These are phyloP conservation scores for Syzygium aqueum DNA, from an alignment of 345 rosid species.

Conservation along the genomic window DNA sequence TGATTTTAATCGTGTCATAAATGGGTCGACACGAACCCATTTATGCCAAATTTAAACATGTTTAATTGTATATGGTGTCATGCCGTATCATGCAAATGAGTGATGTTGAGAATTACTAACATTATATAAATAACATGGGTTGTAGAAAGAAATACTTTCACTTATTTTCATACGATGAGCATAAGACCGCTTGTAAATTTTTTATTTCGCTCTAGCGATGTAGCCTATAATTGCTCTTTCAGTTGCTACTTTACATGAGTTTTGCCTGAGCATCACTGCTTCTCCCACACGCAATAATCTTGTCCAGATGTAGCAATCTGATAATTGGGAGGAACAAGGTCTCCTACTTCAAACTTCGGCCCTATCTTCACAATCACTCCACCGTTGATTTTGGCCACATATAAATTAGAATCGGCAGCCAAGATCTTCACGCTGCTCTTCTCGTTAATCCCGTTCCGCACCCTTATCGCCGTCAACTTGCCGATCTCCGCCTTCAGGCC, in stretches of 20 bases:
- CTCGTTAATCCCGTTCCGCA: slow-evolving; percentile 26
- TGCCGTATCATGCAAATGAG: not conserved
- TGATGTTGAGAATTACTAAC: not conserved
- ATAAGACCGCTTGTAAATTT: not conserved
- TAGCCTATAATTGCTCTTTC: not conserved
- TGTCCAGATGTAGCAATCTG: slow-evolving; percentile 45
- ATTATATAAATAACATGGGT: not conserved
- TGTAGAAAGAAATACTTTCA: not conserved
- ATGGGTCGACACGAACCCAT: not conserved
- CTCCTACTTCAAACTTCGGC: slow-evolving; percentile 55
- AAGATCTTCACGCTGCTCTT: slow-evolving; percentile 43
- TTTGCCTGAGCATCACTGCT: slow-evolving; percentile 6
- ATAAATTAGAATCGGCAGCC: slow-evolving; percentile 55
- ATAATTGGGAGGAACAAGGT: slow-evolving; percentile 53
- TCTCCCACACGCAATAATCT: slow-evolving; percentile 54
- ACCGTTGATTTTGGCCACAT: slow-evolving; percentile 54
- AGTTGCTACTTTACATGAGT: not conserved
- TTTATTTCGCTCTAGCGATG: not conserved
- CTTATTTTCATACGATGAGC: not conserved
- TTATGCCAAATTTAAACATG: not conserved
- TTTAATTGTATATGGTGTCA: not conserved
- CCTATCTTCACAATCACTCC: slow-evolving; percentile 76
- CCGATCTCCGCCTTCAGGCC: slow-evolving; percentile 49
- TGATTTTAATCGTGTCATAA: not conserved
- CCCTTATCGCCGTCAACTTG: slow-evolving; percentile 39